Percentiles rank a stretch among this genome's conserved stretches.
phyloP scores from a whole-genome alignment of 257 asterid genomes.

The Linderniella brevidens region DNA sequence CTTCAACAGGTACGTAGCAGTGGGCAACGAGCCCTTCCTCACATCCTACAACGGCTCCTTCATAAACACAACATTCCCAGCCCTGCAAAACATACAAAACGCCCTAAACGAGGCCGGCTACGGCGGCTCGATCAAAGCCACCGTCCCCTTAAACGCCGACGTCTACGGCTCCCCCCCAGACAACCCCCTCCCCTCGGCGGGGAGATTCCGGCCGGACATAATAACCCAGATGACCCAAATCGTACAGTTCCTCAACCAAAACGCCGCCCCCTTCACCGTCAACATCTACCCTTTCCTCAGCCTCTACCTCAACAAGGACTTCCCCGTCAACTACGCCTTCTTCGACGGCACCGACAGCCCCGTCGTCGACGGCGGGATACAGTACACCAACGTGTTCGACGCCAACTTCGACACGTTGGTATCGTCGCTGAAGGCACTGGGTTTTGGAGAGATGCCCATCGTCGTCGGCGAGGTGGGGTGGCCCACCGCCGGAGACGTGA shows the following conservation, averaged over 20 bases:
- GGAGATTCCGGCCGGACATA: constrained; percentile 46
- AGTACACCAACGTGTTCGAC: constrained; percentile 51
- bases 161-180: constrained; percentile 45
- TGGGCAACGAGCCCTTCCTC: constrained; percentile 75
- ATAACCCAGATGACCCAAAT: constrained; percentile 38
- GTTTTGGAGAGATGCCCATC: constrained; percentile 42
- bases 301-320: constrained; percentile 48
- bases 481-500: constrained; percentile 61
- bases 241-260: constrained; percentile 48
- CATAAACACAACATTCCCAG: constrained; percentile 61
- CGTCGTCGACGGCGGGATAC: constrained; percentile 30
- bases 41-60: constrained; percentile 56
- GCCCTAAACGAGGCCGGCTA: constrained; percentile 55
- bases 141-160: constrained; percentile 66
- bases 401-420: constrained; percentile 72
- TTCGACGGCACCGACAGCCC: constrained; percentile 49
- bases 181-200: constrained; percentile 62
- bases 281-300: constrained; percentile 63
- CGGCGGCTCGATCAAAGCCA: constrained; percentile 52
- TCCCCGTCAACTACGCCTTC: constrained; percentile 64
- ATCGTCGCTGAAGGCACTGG: constrained; percentile 38
- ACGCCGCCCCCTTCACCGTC: constrained; percentile 57
- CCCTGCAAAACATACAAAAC: constrained; percentile 63
- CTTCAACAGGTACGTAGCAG: constrained; percentile 58
- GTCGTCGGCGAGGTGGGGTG: constrained; percentile 78